These are phyloP conservation scores for Chaetomiaceae sp. DNA, from an alignment of 2,329 filamentous ascomycete genomes.

Conservation along the genomic window DNA sequence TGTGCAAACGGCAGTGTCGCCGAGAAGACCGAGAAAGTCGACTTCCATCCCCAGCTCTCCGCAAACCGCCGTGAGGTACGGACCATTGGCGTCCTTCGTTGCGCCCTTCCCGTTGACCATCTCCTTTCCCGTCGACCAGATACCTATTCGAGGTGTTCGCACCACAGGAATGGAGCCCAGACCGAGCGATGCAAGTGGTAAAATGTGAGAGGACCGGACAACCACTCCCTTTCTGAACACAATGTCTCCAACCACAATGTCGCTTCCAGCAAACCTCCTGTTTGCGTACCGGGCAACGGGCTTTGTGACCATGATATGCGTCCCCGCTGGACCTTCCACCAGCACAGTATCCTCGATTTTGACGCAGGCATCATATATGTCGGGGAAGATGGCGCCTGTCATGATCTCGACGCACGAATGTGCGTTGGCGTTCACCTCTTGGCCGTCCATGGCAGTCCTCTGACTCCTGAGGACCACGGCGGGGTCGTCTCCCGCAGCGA, in stretches of 20 bases:
- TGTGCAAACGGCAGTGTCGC: no score
- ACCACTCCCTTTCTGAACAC: slow-evolving; percentile 2
- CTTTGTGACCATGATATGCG: slow-evolving; percentile 9
- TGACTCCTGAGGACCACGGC: neutral
- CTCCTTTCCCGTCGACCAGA: slow-evolving; percentile 1
- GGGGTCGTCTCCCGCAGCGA: slow-evolving; percentile 11
- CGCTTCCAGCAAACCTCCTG: slow-evolving; percentile 5
- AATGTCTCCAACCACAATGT: slow-evolving; percentile 1
- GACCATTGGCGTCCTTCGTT: slow-evolving; percentile 7
- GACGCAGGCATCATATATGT: slow-evolving; percentile 14
- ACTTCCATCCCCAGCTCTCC: neutral
- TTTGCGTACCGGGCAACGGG: slow-evolving; percentile 1
- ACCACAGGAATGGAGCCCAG: neutral
- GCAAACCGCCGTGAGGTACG: slow-evolving; percentile 2
- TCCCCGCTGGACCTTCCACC: neutral
- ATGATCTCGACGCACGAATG: slow-evolving; percentile 29
- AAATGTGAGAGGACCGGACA: slow-evolving; percentile 1
- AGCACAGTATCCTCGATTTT: slow-evolving; percentile 7
- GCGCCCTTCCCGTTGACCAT: slow-evolving; percentile 3
- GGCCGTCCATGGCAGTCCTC: no score
- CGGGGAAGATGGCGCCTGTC: slow-evolving; percentile 30
- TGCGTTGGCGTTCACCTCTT: no score
- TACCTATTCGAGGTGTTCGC: neutral
- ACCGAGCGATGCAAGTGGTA: slow-evolving; percentile 4
- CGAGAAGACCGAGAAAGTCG: slow-evolving; percentile 7